Conservation (phyloP, 1,284 basidiomycete genomes). For the Ceratobasidium sp. region DNA sequence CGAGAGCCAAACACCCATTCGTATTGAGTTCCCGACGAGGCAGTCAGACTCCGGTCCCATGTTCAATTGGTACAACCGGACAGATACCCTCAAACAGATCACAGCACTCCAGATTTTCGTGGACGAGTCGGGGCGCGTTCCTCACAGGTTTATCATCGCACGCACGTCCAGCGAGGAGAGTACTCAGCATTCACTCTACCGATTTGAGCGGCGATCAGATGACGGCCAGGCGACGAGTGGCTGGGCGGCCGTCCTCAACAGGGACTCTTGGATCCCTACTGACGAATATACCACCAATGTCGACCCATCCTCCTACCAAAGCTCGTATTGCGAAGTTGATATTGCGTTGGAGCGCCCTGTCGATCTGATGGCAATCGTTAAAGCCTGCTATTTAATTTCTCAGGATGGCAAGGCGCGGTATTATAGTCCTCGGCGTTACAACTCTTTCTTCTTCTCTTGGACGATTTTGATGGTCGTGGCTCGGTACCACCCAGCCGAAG, state of each 20-base stretch:
- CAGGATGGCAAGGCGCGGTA: background rate
- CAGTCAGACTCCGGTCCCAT: too few species aligned
- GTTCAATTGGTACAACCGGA: too few species aligned
- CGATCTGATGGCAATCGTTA: background rate
- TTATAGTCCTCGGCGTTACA: constrained; percentile 3
- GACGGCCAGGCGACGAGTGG: too few species aligned
- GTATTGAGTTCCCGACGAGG: too few species aligned
- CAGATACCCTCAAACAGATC: too few species aligned
- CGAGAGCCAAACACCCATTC: too few species aligned
- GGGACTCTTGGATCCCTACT: background rate
- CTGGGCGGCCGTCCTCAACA: background rate
- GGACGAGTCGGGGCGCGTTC: background rate
- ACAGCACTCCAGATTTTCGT: too few species aligned
- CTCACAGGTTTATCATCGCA: constrained; percentile 9
- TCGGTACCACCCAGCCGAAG: background rate
- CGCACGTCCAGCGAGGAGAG: too few species aligned
- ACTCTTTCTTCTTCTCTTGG: constrained; percentile 38
- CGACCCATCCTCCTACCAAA: too few species aligned
- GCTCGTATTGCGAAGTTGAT: background rate
- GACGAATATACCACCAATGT: background rate
- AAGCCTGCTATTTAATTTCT: background rate
- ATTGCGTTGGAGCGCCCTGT: background rate
- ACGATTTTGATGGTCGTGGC: constrained; percentile 19
- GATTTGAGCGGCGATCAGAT: constrained; percentile 21
- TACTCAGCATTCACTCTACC: background rate